Evolutionary conservation across 257 asterid genomes (phyloP).

Genomic region (Solanum habrochaites): DNA sequence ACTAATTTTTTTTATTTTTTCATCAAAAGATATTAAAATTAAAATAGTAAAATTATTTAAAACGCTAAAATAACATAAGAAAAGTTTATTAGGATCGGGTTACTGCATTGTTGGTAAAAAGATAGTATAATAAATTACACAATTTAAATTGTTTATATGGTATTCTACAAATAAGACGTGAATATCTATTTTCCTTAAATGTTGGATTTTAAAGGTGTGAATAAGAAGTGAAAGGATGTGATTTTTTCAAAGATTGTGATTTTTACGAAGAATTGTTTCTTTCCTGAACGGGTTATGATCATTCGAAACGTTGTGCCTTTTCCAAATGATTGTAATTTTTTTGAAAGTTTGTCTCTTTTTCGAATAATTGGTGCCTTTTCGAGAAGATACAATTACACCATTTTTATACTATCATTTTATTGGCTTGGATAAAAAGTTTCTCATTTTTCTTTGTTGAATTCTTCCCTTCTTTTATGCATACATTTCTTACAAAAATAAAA

Average conservation of each 20-base stretch:
- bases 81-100: neutral
- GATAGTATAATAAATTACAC: too few relatives aligned
- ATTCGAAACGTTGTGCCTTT: too few relatives aligned
- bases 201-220: neutral
- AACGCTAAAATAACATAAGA: too few relatives aligned
- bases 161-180: neutral
- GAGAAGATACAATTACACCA: too few relatives aligned
- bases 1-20: too few relatives aligned
- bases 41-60: too few relatives aligned
- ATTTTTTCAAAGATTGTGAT: fast-evolving
- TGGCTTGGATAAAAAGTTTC: neutral
- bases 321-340: too few relatives aligned
- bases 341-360: too few relatives aligned
- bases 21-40: too few relatives aligned
- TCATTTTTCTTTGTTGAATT: neutral
- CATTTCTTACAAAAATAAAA: neutral
- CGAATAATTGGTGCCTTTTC: neutral
- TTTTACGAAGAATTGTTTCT: too few relatives aligned
- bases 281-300: neutral
- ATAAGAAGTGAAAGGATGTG: neutral
- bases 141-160: too few relatives aligned
- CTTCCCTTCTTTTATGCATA: neutral
- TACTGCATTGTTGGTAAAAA: neutral
- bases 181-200: too few relatives aligned
- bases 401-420: neutral